phyloP scores from a whole-genome alignment of 179 eudicot genomes.

The Sideroxylon spinosum region DNA sequence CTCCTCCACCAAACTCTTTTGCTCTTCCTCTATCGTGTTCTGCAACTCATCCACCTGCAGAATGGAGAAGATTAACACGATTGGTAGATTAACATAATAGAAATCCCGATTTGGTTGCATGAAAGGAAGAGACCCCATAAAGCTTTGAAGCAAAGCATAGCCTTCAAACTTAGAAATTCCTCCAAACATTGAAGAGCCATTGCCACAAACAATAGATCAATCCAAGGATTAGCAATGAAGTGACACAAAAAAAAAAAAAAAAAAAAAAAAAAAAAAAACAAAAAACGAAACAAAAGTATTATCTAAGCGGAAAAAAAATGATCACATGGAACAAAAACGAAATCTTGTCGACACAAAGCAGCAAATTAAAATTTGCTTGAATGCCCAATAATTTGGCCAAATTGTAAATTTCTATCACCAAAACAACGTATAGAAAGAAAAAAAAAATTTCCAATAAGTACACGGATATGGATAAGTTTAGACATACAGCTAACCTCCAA shows the following conservation, averaged over 20 bases:
- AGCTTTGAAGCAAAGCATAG: background rate
- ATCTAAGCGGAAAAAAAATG: background rate
- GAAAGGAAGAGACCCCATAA: background rate
- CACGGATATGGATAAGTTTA: no score
- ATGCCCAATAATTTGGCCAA: background rate
- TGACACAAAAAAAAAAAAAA: background rate
- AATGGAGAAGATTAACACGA: background rate
- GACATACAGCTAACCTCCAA: no score
- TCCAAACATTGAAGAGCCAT: background rate
- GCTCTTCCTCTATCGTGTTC: conserved; percentile 85
- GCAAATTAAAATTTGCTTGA: background rate
- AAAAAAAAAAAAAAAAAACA: background rate
- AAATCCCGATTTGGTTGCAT: background rate
- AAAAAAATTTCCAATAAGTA: no score
- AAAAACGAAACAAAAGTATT: no score
- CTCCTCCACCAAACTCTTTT: conserved; percentile 71
- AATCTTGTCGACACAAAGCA: background rate
- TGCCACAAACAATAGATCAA: background rate
- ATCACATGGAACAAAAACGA: background rate
- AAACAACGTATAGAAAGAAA: background rate
- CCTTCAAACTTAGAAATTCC: background rate
- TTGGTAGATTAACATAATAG: background rate
- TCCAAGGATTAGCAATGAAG: background rate
- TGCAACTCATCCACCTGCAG: conserved; percentile 92
- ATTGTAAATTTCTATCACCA: background rate